phyloP scores from a whole-genome alignment of 305 asterid species.

The Fraxinus floribunda region DNA sequence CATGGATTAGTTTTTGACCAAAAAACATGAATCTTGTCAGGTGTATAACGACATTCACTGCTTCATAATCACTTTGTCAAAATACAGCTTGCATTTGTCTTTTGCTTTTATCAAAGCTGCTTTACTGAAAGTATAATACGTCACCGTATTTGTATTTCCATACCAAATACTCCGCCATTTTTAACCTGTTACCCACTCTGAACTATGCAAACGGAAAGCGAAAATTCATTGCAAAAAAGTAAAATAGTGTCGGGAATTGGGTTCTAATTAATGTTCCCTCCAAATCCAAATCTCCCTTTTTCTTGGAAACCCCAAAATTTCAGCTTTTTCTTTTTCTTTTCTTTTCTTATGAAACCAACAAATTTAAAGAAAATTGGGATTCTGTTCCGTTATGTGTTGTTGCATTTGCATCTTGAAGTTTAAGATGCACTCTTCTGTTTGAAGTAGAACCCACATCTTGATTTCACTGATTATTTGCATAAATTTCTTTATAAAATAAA shows the following conservation, averaged over 20 bases:
- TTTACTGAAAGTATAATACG: slow-evolving; percentile 31
- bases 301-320: slow-evolving; percentile 51
- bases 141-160: slow-evolving; percentile 16
- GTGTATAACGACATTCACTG: slow-evolving; percentile 24
- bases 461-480: slow-evolving; percentile 25
- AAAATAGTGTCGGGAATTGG: slow-evolving; percentile 43
- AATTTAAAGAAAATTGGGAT: slow-evolving; percentile 21
- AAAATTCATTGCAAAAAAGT: slow-evolving; percentile 24
- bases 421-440: slow-evolving; percentile 14
- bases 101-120: slow-evolving; percentile 43
- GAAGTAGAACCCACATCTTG: slow-evolving; percentile 22
- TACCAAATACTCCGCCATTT: slow-evolving; percentile 26
- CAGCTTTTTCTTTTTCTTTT: slow-evolving; percentile 22
- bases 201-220: slow-evolving; percentile 17
- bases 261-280: slow-evolving; percentile 52
- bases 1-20: background rate
- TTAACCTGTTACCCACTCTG: slow-evolving; percentile 1
- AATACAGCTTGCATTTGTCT: slow-evolving; percentile 30
- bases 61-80: slow-evolving; percentile 11
- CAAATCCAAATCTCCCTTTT: slow-evolving; percentile 59
- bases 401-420: slow-evolving; percentile 26
- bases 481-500: slow-evolving; percentile 12
- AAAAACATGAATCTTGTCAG: slow-evolving; percentile 28
- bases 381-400: slow-evolving; percentile 27
- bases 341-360: slow-evolving; percentile 15